A percentile compares a stretch with the other conserved stretches of the same genome.
Evolutionary conservation across 768 basidiomycete species (phyloP).

Genomic region (Pisolithus marmoratus): DNA sequence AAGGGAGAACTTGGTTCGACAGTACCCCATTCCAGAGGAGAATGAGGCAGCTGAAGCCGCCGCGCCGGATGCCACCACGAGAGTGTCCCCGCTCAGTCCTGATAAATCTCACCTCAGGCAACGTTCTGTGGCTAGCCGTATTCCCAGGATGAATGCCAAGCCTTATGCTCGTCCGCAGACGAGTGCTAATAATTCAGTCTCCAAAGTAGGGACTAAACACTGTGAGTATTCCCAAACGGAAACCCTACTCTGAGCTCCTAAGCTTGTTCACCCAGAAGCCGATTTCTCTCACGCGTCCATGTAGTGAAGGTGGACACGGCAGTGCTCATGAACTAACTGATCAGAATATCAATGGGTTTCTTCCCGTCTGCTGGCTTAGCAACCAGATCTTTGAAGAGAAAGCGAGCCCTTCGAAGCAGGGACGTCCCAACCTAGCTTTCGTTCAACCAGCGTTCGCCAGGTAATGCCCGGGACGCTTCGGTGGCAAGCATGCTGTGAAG

Average conservation of each 20-base stretch:
- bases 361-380: not conserved
- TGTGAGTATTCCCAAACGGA: conserved; percentile 12
- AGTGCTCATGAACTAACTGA: conserved; percentile 6
- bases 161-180: conserved; percentile 45
- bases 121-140: conserved; percentile 43
- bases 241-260: not conserved
- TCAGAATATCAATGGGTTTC: conserved; percentile 6
- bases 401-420: conserved; percentile 14
- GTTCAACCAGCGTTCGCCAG: conserved; percentile 30
- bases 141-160: conserved; percentile 55
- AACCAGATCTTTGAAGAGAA: conserved; percentile 28
- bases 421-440: conserved; percentile 14
- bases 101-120: conserved; percentile 46
- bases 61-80: conserved; percentile 5
- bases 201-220: not conserved
- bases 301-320: conserved; percentile 5
- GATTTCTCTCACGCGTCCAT: conserved; percentile 8
- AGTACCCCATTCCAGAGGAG: conserved; percentile 31
- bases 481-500: conserved; percentile 23
- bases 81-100: conserved; percentile 16
- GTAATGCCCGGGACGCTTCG: conserved; percentile 32
- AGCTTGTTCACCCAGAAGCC: conserved; percentile 5
- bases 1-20: conserved; percentile 16
- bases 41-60: conserved; percentile 5
- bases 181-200: conserved; percentile 6